Evolutionary conservation across 2,329 filamentous ascomycete genomes (phyloP).

Genomic region (Fusarium praegraminearum): DNA sequence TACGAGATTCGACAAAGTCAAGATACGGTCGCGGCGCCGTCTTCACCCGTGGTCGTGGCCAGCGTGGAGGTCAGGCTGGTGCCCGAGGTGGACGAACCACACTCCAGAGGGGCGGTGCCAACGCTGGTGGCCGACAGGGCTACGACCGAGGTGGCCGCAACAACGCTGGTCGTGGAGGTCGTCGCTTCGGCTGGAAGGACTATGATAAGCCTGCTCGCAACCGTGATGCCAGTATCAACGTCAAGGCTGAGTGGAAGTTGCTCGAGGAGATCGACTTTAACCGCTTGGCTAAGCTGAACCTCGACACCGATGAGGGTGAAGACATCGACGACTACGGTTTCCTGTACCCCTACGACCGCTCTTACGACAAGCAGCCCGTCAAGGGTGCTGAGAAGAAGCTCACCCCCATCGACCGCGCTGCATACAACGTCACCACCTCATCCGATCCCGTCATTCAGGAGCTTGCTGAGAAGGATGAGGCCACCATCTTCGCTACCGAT

Average conservation of each 20-base stretch:
- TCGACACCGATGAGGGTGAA: conserved; percentile 94
- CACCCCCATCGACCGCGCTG: conserved; percentile 88
- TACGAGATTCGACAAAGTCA: conserved; percentile 84
- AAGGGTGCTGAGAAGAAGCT: conserved; percentile 91
- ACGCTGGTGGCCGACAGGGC: conserved; percentile 69
- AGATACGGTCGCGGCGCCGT: conserved; percentile 91
- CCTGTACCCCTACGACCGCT: conserved; percentile 97
- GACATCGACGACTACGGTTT: conserved; percentile 96
- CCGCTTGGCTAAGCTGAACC: conserved; percentile 92
- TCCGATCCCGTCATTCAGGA: conserved; percentile 97
- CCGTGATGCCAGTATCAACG: conserved; percentile 94
- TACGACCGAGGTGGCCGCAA: conserved; percentile 77
- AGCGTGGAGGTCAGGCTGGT: conserved; percentile 74
- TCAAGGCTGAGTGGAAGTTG: conserved; percentile 95
- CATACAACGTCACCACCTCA: conserved; percentile 98
- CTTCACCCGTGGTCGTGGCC: conserved; percentile 89
- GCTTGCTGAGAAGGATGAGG: conserved; percentile 93
- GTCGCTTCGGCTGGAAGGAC: conserved; percentile 98
- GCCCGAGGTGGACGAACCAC: conserved; percentile 69
- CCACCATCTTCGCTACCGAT: conserved; percentile 96
- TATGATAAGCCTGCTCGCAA: conserved; percentile 98
- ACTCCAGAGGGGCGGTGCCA: conserved; percentile 79
- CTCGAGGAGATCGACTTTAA: conserved; percentile 99
- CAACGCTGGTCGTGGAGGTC: conserved; percentile 77
- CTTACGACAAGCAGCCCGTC: conserved; percentile 92